These are phyloP conservation scores for Phyllosticta citrichinensis DNA, from an alignment of 2,329 filamentous ascomycete species.

Conservation along the genomic window DNA sequence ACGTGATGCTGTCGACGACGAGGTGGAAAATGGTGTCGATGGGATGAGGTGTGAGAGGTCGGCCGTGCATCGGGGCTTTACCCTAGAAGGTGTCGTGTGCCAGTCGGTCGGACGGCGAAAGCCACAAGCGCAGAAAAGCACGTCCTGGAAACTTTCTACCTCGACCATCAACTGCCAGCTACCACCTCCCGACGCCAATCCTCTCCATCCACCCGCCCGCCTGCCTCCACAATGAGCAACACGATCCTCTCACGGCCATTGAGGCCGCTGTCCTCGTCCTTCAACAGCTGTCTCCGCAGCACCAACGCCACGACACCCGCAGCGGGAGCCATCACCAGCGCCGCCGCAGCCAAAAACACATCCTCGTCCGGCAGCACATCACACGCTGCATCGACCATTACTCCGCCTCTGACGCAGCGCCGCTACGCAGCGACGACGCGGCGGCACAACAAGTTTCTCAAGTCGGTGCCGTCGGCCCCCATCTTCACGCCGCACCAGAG, in stretches of 20 bases:
- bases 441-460: slow-evolving; percentile 1
- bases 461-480: not conserved
- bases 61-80: not conserved
- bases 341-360: not conserved
- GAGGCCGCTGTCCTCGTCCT: slow-evolving; percentile 7
- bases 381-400: not conserved
- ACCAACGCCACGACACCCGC: not conserved
- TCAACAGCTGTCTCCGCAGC: slow-evolving; percentile 1
- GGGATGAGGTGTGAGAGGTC: not conserved
- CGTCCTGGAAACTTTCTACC: not conserved
- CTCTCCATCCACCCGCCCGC: not conserved
- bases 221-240: slow-evolving; percentile 5
- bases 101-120: not conserved
- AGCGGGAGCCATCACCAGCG: not conserved
- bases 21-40: not conserved
- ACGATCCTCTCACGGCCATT: slow-evolving; percentile 4
- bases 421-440: slow-evolving; percentile 7
- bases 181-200: not conserved
- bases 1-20: no score
- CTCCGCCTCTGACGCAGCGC: not conserved
- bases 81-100: not conserved
- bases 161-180: not conserved
- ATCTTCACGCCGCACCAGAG: not conserved
- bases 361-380: not conserved
- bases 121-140: not conserved